Base-by-base conservation (phyloP, 2,329 filamentous ascomycete species). In the Fusarium sp. region DNA sequence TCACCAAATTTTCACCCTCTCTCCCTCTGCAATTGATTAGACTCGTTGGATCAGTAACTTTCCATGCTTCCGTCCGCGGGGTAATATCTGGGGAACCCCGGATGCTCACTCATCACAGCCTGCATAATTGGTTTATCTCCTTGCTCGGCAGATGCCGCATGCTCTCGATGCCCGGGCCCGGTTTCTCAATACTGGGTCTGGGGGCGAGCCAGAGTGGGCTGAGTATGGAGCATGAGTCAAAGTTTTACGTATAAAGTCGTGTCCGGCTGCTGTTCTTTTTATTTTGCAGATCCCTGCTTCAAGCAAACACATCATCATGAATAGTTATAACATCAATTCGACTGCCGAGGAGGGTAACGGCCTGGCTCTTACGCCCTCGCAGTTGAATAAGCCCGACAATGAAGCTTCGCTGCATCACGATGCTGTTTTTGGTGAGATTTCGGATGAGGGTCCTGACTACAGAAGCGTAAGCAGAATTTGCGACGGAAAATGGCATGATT, bases 371-470 rank as follows among this genome's bases (percentile, higher is more conserved):
- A 12, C 28, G 6, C 30, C 61, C 12, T 44, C 62, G 4, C 45
- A 57, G 7, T 35, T 42, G 24, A 45, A 67, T 4, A 68, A 68
- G 15, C 30, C 20, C 15, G 30, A 36, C 0, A n/a, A 61, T 18
- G 65, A 54, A 14, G 22, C 20, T 22, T 35, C 22, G 47, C 31
- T 62, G 10, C 59, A 33, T 30, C 75, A 78, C 45, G 78, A 80
- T 60, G 78, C 75, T 15, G 78, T 80, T 22, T 80, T 80, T 41
- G 78, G 78, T 24, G 75, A 79, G 30, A 77, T 79, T 14, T 69
- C 68, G 5, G 75, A 77, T 24, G 72, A 71, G n/a, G 78, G 78
- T 3, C 78, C 78, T 20, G 79, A 80, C 35, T 80, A 80, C 51
- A 76, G 75, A 33, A 75, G 75, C 44, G 78, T 80, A 76, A 58